Evolutionary conservation across 805 yeast species (phyloP).

Genomic region (Pichia nakasei): DNA sequence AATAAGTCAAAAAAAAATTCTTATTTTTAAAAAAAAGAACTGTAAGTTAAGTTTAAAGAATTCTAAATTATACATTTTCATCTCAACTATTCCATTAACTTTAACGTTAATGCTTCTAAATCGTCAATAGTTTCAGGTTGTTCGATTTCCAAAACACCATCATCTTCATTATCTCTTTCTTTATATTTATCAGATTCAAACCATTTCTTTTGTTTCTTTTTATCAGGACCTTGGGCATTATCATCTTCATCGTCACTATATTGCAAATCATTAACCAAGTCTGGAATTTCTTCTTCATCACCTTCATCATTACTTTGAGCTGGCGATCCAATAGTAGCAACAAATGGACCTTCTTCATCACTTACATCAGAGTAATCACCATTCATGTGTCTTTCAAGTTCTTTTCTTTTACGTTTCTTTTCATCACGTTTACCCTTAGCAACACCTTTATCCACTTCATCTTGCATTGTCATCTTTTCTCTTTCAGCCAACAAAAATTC

Average conservation of each 20-base stretch:
- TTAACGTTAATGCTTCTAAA: constrained; percentile 75
- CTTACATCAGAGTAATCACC: constrained; percentile 29
- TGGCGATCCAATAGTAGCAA: constrained; percentile 19
- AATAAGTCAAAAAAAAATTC: too few species aligned
- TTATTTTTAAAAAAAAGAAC: too few species aligned
- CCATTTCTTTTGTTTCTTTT: constrained; percentile 39
- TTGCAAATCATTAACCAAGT: constrained; percentile 9
- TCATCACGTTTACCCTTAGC: constrained; percentile 76
- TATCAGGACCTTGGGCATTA: constrained; percentile 19
- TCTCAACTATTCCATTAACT: constrained; percentile 25
- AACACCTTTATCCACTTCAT: constrained; percentile 64
- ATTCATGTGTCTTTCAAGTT: constrained; percentile 49
- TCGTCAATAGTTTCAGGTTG: constrained; percentile 90
- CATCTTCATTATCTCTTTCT: constrained; percentile 17
- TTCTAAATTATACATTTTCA: too few species aligned
- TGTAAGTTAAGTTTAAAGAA: too few species aligned
- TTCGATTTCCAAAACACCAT: constrained; percentile 59
- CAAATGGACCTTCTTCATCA: constrained; percentile 24
- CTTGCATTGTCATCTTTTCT: constrained; percentile 60
- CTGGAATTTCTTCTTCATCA: constrained; percentile 11
- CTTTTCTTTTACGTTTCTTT: constrained; percentile 83
- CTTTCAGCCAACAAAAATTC: constrained; percentile 61
- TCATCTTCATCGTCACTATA: constrained; percentile 19
- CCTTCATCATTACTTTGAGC: constrained; percentile 8
- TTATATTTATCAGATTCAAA: constrained; percentile 31